A percentile compares a stretch with the other conserved stretches of the same genome.
phyloP scores from a whole-genome alignment of 441 rosid genomes.

The Jatropha multifida region DNA sequence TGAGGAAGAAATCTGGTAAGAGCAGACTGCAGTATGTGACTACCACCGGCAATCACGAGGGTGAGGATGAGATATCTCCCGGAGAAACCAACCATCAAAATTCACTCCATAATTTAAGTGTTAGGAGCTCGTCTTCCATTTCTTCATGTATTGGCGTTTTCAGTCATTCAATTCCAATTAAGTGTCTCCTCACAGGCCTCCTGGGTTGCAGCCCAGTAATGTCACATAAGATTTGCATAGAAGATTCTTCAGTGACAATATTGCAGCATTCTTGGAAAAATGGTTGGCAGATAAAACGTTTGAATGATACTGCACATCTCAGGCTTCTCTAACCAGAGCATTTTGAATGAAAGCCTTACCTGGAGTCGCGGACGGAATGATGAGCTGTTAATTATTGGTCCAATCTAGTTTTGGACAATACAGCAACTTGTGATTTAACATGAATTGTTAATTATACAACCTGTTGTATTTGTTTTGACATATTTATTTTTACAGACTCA shows the following conservation, averaged over 20 bases:
- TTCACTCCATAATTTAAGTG: slow-evolving; percentile 41
- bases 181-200: slow-evolving; percentile 78
- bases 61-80: slow-evolving; percentile 68
- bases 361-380: slow-evolving; percentile 12
- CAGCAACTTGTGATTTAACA: slow-evolving; percentile 22
- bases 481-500: slow-evolving; percentile 38
- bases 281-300: slow-evolving; percentile 90
- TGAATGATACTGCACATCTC: slow-evolving; percentile 84
- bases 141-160: slow-evolving; percentile 67
- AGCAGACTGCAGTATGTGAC: slow-evolving; percentile 85
- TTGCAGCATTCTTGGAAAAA: slow-evolving; percentile 78
- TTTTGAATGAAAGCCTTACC: slow-evolving; percentile 1
- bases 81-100: slow-evolving; percentile 49
- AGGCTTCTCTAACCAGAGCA: slow-evolving; percentile 64
- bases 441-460: slow-evolving; percentile 25
- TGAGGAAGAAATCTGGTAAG: slow-evolving; percentile 83
- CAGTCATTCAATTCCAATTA: slow-evolving; percentile 75
- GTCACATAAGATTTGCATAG: slow-evolving; percentile 73
- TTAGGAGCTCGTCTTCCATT: slow-evolving; percentile 40
- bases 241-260: slow-evolving; percentile 87
- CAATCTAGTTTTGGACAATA: slow-evolving; percentile 16
- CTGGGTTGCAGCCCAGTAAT: slow-evolving; percentile 76
- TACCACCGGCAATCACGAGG: slow-evolving; percentile 62
- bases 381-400: slow-evolving; percentile 21
- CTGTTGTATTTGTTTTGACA: slow-evolving; percentile 39